These are phyloP conservation scores for Arctostaphylos glauca DNA, from an alignment of 148 eudicot species.

Conservation along the genomic window DNA sequence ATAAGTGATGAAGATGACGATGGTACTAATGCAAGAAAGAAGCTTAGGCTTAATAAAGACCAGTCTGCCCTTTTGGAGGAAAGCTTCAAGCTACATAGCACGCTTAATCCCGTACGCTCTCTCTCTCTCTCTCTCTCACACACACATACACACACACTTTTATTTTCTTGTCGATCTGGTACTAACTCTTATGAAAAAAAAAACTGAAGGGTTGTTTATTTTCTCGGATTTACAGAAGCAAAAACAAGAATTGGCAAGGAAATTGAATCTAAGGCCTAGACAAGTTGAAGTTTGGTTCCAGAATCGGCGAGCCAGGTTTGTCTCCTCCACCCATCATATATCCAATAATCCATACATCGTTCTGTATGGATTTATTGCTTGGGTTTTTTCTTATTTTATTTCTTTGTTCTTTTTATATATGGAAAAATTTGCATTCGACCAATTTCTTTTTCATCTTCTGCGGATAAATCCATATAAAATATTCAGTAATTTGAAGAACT, in stretches of 20 bases:
- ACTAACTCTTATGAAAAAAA: background rate
- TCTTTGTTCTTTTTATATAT: background rate
- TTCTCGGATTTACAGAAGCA: conserved; percentile 49
- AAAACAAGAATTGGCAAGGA: conserved; percentile 72
- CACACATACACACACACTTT: background rate
- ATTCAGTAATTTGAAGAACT: no score
- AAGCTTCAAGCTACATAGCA: conserved; percentile 60
- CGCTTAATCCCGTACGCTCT: conserved; percentile 64
- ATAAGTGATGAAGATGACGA: conserved; percentile 58
- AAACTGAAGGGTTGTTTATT: no score
- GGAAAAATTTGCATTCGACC: background rate
- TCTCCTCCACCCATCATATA: background rate
- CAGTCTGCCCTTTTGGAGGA: conserved; percentile 73
- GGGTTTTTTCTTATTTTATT: no score
- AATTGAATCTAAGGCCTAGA: conserved; percentile 72
- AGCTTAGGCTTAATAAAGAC: conserved; percentile 60
- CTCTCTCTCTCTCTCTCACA: background rate
- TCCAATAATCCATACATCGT: background rate
- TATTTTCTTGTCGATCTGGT: background rate
- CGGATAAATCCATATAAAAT: no score
- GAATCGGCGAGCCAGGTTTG: conserved; percentile 73
- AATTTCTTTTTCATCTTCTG: background rate
- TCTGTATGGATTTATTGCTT: background rate
- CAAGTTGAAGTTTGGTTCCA: conserved; percentile 97
- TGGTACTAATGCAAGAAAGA: conserved; percentile 44